Base-by-base conservation (phyloP, 768 basidiomycete species). In the Leccinum sublutescens region DNA sequence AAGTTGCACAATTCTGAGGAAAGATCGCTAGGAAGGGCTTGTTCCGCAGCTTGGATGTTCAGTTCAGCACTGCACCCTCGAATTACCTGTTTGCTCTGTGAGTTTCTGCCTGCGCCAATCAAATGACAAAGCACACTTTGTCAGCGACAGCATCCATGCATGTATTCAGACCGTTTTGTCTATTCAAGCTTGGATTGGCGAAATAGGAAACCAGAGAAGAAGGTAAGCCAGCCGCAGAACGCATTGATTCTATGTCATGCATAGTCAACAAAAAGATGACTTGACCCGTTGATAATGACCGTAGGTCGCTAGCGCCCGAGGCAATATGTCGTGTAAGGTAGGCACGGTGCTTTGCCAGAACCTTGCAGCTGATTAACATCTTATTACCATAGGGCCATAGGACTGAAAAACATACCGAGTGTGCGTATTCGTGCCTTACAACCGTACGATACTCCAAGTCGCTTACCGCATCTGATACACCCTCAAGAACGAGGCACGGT, bases 381-480 rank as follows among this genome's bases (percentile, higher is more conserved):
- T 33, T n/a, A 19, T 12, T 19, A 12, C 54, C 33, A 38, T 17
- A 43, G 10, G 19, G 10, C 40, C 17, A 10, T n/a, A 40, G 8
- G 31, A 4, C 8, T n/a, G 14, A 23, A 50, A 48, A 55, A 21
- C 85, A 64, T 66, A 92, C 93, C 36, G 83, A 87, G 62, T 86
- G 80, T 0, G 86, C 86, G 65, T 89, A 95, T 66, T 95, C 93
- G 65, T 89, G 88, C 17, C 95, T 80, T 53, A 98, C 83, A 29
- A 95, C 88, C 4, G 93, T 88, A 68, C 93, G 95, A 69, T 95
- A 97, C 72, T 96, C 95, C 23, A 98, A 79, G 61, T 95, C 93
- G 64, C 90, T 93, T 17, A 87, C 87, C 17, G 86, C 87, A 68
- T 96, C 95, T 55, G 86, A 85, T 0, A 90, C 83, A 59, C 85